These are phyloP conservation scores for Persicaria maculosa DNA, from an alignment of 148 eudicot species.

Conservation along the genomic window DNA sequence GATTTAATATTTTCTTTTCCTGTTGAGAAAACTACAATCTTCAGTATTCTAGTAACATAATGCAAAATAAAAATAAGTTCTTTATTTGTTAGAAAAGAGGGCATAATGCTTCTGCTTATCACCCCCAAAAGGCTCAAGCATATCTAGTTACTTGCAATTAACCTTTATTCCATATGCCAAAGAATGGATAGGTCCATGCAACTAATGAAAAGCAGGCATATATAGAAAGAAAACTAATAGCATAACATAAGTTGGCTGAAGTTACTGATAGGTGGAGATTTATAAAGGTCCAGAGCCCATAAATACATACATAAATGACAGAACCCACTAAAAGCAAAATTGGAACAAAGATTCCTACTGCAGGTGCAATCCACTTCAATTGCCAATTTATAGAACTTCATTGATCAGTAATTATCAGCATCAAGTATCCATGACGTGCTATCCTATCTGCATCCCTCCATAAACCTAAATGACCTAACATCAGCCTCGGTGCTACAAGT, in stretches of 20 bases:
- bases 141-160: not conserved
- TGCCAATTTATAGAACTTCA: not conserved
- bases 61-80: not conserved
- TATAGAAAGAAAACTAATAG: not conserved
- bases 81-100: not conserved
- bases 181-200: not conserved
- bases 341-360: not conserved
- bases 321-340: not conserved
- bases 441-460: not conserved
- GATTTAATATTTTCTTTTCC: not conserved
- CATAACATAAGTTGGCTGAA: not conserved
- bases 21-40: not conserved
- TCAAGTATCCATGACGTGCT: not conserved
- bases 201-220: not conserved
- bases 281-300: not conserved
- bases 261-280: not conserved
- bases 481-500: not conserved
- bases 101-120: not conserved
- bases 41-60: not conserved
- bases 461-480: not conserved
- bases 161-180: not conserved
- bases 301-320: not conserved
- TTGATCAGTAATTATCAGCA: not conserved
- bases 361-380: not conserved
- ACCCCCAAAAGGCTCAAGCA: not conserved